Evolutionary conservation across 1,139 yeast species (phyloP).

Genomic region (Taphrina sp.): DNA sequence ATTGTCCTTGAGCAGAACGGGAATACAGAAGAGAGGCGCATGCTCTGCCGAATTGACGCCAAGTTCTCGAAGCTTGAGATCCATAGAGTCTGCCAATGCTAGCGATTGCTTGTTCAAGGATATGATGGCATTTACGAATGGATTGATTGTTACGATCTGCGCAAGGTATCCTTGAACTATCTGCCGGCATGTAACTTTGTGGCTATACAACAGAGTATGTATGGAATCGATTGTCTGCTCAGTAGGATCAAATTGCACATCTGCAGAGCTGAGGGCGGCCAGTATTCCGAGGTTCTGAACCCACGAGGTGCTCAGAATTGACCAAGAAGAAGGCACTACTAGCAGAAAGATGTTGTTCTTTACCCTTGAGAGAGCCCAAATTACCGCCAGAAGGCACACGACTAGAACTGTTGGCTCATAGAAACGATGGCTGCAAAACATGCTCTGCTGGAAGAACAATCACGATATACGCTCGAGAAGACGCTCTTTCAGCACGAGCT

Average conservation of each 20-base stretch:
- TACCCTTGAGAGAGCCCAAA: no score
- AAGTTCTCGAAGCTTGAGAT: neutral
- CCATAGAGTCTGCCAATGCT: neutral
- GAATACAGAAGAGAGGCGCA: neutral
- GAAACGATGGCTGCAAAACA: no score
- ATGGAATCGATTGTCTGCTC: neutral
- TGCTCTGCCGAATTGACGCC: neutral
- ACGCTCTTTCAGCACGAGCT: no score
- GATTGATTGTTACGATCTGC: neutral
- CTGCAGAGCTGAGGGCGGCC: no score
- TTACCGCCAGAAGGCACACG: no score
- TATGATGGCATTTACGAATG: neutral
- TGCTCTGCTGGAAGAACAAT: no score
- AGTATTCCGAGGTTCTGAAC: no score
- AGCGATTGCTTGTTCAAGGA: neutral
- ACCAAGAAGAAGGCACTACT: no score
- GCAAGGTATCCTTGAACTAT: neutral
- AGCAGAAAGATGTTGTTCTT: no score
- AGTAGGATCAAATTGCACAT: neutral
- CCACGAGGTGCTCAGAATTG: no score
- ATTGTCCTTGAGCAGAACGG: neutral
- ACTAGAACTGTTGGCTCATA: no score
- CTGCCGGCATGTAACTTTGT: neutral
- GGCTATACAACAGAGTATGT: neutral
- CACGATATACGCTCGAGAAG: no score